phyloP scores from a whole-genome alignment of 768 basidiomycete genomes.

The Calocybe gangraenosa region DNA sequence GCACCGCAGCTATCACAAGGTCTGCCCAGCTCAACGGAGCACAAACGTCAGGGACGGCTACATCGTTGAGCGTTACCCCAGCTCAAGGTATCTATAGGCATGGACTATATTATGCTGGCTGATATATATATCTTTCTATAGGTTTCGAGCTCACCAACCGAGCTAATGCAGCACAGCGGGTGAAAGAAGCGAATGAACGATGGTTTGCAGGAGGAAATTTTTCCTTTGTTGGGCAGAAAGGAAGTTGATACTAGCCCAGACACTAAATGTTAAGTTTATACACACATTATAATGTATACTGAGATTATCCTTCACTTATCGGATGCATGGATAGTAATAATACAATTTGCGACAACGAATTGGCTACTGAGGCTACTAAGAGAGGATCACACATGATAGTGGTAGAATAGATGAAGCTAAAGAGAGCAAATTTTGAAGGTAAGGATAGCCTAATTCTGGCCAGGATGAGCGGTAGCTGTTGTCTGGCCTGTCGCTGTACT shows the following conservation, averaged over 20 bases:
- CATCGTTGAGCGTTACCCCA: slow-evolving; percentile 91
- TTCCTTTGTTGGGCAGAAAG: slow-evolving; percentile 66
- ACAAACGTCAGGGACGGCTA: slow-evolving; percentile 78
- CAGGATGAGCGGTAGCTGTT: slow-evolving; percentile 46
- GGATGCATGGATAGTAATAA: slow-evolving; percentile 25
- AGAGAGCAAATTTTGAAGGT: background rate
- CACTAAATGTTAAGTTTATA: background rate
- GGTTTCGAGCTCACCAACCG: slow-evolving; percentile 96
- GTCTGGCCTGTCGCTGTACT: slow-evolving; percentile 50
- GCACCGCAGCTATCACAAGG: slow-evolving; percentile 78
- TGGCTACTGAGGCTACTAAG: background rate
- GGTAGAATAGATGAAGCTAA: background rate
- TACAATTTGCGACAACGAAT: slow-evolving; percentile 18
- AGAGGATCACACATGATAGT: background rate
- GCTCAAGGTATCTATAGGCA: slow-evolving; percentile 67
- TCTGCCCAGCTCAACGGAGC: slow-evolving; percentile 53
- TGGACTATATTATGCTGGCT: background rate
- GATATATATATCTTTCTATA: slow-evolving; percentile 25
- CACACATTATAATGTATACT: background rate
- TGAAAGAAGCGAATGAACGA: slow-evolving; percentile 93
- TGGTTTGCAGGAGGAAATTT: slow-evolving; percentile 92
- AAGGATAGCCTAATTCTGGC: slow-evolving; percentile 26
- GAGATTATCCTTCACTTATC: background rate
- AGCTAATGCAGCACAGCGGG: slow-evolving; percentile 75
- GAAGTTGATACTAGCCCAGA: slow-evolving; percentile 19